Base-by-base conservation (phyloP, 805 yeast species). In the Candida ficus region DNA sequence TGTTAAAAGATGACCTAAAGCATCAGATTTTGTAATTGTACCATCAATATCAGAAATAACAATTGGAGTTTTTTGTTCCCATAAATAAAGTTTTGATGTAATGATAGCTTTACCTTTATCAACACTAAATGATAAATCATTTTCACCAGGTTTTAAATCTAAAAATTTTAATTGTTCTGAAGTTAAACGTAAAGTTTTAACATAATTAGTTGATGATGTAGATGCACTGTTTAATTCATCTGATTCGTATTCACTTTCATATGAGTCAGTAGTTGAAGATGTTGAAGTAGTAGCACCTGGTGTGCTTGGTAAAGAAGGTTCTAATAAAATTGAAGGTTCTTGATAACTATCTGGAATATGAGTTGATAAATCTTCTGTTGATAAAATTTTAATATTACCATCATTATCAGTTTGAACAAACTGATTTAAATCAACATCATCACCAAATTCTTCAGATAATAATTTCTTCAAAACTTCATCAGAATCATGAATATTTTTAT, bases 31-130 rank as follows among this genome's bases (percentile, higher is more conserved):
- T 14, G 99, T 93, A 49, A 93, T 93, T 2, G 99, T 93, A 14
- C 99, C 99, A 61, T 93, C 99, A 43, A 93, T 93, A 64, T 93
- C 99, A 8, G 96, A 87, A 20, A 93, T 91, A 7, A 93, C 99
- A 31, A 93, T 84, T 2, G 98, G 97, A 0, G 83, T 80, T 42
- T 78, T 71, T 49, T 81, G 72, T 48, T 80, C 78, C 99, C 99
- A 93, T 30, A 87, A 71, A 55, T 72, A 91, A 39, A 93, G 67
- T 49, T 83, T 78, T 0, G 96, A 79, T 10, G 67, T 68, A 10
- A 91, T 76, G 25, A 80, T 69, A 2, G 97, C 87, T 48, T 78
- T 83, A 20, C 96, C 95, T 52, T 83, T 80, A 48, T 83, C 84
- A 33, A 90, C 90, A 28, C 83, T 77, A 57, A 90, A 93, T 39